Evolutionary conservation across 192 early-diverging fungal genomes (phyloP), one percentile per base, ranked within the genome.

Genomic region (Dissophora ornata): DNA sequence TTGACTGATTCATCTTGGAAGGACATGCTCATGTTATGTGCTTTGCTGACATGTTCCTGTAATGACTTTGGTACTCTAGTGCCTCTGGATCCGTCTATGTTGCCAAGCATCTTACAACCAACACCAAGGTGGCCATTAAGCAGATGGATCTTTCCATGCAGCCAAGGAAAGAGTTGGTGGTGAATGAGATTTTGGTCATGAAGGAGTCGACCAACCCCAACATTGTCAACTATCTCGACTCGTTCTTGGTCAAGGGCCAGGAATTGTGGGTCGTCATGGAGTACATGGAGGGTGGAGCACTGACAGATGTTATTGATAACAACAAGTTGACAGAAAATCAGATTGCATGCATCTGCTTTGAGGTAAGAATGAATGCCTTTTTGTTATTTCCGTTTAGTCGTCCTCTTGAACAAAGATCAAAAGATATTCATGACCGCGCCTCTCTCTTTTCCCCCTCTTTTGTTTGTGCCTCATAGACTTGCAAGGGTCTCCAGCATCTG

Each of bases 231-330:
- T 99, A 93, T 66, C 81, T 96, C 44, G 96, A 98, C 80, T 86
- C 92, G 11, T 99, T 92, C 80, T 81, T 99, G 67, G 88, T 96
- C 52, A 90, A 89, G 73, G 85, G 84, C 19, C 71, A 64, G 26
- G 96, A 98, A 42, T 82, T 99, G 62, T 99, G 97, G 97, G 94
- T 99, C 16, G 90, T 99, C 28, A 95, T 99, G 94, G 97, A 99
- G 83, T 95, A 92, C 80, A 99, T 99, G 96, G 97, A 99, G 80
- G 97, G 96, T 49, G 97, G 97, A 49, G 89, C 96, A 18, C 84
- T 99, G 80, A 99, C 96, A 25, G 97, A 99, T 73, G 92, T 98
- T 25, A 98, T 99, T 80, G 94, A 93, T 79, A 97, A 97, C 85
- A 96, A 90, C 80, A 86, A 87, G 55, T 82, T 98, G 88, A 90